phyloP scores from a whole-genome alignment of 495 filamentous ascomycete species.

The Bacidia rubella region DNA sequence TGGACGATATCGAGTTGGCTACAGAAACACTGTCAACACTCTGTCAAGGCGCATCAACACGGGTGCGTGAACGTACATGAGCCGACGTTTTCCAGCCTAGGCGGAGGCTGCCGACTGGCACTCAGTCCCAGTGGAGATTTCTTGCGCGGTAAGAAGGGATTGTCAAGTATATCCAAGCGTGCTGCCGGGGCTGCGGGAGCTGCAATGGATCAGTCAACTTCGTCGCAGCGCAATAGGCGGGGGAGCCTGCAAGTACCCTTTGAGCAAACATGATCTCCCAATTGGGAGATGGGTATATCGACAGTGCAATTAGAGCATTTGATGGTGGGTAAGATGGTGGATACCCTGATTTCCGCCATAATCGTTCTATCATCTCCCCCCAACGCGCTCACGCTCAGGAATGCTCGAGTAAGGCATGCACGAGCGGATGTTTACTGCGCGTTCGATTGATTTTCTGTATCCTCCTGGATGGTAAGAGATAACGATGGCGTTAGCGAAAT shows the following conservation, averaged over 20 bases:
- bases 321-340: slow-evolving; percentile 73
- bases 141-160: slow-evolving; percentile 8
- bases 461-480: not conserved
- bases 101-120: slow-evolving; percentile 22
- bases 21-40: not conserved
- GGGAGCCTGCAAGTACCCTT: slow-evolving; percentile 6
- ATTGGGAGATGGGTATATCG: slow-evolving; percentile 75
- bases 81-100: slow-evolving; percentile 40
- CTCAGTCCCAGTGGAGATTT: slow-evolving; percentile 4
- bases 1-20: slow-evolving; percentile 8
- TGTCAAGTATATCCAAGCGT: slow-evolving; percentile 14
- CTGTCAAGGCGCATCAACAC: not conserved
- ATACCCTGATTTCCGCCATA: slow-evolving; percentile 31
- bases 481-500: not conserved
- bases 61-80: slow-evolving; percentile 35
- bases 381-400: slow-evolving; percentile 9
- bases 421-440: slow-evolving; percentile 6
- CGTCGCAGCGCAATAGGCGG: not conserved
- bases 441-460: not conserved
- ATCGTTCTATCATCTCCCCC: slow-evolving; percentile 27
- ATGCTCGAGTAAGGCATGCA: slow-evolving; percentile 9
- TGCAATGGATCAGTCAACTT: slow-evolving; percentile 10
- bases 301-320: slow-evolving; percentile 86
- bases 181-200: slow-evolving; percentile 15
- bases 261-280: slow-evolving; percentile 82